These are phyloP conservation scores for Aspergillus aculeatus DNA, from an alignment of 2,329 filamentous ascomycete species.

Conservation along the genomic window DNA sequence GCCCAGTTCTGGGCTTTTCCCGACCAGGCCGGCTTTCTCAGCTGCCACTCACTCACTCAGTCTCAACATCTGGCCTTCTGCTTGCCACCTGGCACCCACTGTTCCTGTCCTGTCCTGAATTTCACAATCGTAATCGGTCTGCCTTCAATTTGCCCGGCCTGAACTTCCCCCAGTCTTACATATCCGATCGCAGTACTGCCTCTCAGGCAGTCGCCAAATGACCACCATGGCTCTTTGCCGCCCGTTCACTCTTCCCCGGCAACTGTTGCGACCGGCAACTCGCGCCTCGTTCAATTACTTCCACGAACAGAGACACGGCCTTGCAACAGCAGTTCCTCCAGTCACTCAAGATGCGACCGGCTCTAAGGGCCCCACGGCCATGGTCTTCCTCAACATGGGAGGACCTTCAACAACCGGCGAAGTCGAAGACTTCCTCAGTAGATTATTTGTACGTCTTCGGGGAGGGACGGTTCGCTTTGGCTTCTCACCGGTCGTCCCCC, in stretches of 20 bases:
- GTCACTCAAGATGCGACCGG: constrained; percentile 74
- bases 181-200: background rate
- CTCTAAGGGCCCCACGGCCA: constrained; percentile 82
- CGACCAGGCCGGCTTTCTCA: background rate
- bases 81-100: background rate
- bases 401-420: constrained; percentile 85
- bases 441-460: constrained; percentile 72
- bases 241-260: constrained; percentile 33
- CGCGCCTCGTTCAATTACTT: constrained; percentile 23
- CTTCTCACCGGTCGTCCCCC: background rate
- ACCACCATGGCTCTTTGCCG: constrained; percentile 43
- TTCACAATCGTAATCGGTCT: background rate
- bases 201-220: background rate
- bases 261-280: constrained; percentile 28
- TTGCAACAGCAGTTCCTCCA: constrained; percentile 67
- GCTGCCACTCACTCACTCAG: background rate
- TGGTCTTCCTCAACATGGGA: constrained; percentile 99
- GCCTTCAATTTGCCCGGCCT: background rate
- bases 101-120: background rate
- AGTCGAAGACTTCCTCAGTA: constrained; percentile 84
- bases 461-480: background rate
- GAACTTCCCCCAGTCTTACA: background rate
- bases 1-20: constrained; percentile 13
- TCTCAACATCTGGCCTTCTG: background rate
- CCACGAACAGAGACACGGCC: constrained; percentile 30